phyloP scores from a whole-genome alignment of 192 early-diverging fungal genomes.

The Paraglomus brasilianum region DNA sequence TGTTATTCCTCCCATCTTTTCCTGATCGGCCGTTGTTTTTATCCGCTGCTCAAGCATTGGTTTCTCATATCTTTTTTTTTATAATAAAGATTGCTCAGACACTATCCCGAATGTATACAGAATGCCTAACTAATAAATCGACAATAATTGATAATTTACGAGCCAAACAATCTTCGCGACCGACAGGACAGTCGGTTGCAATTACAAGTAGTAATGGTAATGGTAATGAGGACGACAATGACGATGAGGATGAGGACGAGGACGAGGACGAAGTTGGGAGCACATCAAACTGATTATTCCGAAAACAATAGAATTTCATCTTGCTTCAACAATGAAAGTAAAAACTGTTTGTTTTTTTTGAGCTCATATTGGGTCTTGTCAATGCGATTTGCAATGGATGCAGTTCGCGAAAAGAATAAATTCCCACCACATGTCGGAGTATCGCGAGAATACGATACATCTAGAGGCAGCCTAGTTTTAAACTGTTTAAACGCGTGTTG shows the following conservation, averaged over 20 bases:
- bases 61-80: slow-evolving; percentile 42
- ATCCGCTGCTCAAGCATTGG: too few species aligned
- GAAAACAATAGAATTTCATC: too few species aligned
- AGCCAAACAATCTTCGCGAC: too few species aligned
- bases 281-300: slow-evolving; percentile 33
- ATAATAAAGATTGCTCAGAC: slow-evolving; percentile 35
- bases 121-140: slow-evolving; percentile 30
- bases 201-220: slow-evolving; percentile 30
- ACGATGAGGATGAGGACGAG: slow-evolving; percentile 35
- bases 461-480: too few species aligned
- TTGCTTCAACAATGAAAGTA: too few species aligned
- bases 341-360: too few species aligned
- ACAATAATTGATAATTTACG: slow-evolving; percentile 18
- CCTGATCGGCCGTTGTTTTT: slow-evolving; percentile 39
- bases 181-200: background rate
- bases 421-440: too few species aligned
- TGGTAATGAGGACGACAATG: slow-evolving; percentile 34
- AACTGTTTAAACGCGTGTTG: too few species aligned
- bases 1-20: slow-evolving; percentile 46
- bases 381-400: too few species aligned
- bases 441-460: too few species aligned
- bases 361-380: too few species aligned
- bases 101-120: slow-evolving; percentile 38
- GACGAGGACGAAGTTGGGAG: slow-evolving; percentile 21
- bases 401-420: too few species aligned